phyloP scores from a whole-genome alignment of 352 stramenopile species.

The Phytophthora citricola region DNA sequence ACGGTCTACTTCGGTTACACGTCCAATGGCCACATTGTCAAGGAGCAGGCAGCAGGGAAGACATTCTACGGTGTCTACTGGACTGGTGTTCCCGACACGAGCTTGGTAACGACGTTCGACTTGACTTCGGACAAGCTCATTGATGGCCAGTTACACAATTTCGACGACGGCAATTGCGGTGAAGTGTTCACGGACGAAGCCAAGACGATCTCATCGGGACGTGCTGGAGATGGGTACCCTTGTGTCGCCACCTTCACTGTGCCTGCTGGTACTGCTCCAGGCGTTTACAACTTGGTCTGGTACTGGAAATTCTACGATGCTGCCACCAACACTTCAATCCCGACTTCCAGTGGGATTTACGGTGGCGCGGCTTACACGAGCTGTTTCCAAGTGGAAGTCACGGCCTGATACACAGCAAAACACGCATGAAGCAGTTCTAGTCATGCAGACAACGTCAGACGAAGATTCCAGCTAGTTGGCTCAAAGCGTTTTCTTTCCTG shows the following conservation, averaged over 20 bases:
- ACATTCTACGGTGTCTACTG: constrained; percentile 74
- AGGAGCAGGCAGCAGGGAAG: constrained; percentile 59
- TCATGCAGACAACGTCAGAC: constrained; percentile 10
- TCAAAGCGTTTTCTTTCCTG: not conserved
- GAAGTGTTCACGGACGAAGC: constrained; percentile 51
- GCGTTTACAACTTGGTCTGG: constrained; percentile 74
- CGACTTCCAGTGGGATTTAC: constrained; percentile 51
- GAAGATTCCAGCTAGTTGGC: constrained; percentile 9
- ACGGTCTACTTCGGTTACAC: constrained; percentile 72
- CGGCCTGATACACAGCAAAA: constrained; percentile 12
- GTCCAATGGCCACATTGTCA: constrained; percentile 68
- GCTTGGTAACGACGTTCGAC: constrained; percentile 52
- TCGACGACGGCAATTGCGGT: constrained; percentile 73
- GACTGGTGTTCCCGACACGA: constrained; percentile 48
- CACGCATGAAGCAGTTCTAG: not conserved
- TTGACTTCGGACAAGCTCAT: constrained; percentile 64
- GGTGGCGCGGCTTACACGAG: constrained; percentile 67
- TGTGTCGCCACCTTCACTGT: constrained; percentile 61
- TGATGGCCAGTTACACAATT: constrained; percentile 69
- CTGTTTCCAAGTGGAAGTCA: constrained; percentile 70
- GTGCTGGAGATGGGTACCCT: constrained; percentile 58
- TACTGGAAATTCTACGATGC: constrained; percentile 80
- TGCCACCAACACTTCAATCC: constrained; percentile 50
- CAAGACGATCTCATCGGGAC: constrained; percentile 44
- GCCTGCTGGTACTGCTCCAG: constrained; percentile 47